These are phyloP conservation scores for Phoma herbarum DNA, from an alignment of 2,329 filamentous ascomycete species.

Conservation along the genomic window DNA sequence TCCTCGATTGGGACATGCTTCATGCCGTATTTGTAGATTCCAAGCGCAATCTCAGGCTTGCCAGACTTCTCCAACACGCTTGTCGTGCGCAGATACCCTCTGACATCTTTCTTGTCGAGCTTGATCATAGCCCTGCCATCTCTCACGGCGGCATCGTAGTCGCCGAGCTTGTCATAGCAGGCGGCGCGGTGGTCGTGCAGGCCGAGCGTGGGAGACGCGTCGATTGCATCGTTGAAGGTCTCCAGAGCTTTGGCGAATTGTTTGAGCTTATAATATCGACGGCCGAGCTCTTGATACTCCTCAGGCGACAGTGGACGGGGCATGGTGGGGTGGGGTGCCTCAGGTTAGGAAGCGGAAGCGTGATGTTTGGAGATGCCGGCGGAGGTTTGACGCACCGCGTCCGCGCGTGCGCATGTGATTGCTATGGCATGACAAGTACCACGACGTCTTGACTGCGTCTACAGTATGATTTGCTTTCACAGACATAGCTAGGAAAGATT, in stretches of 20 bases:
- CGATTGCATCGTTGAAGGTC: constrained; percentile 46
- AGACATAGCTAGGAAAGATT: no score
- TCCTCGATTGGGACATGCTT: constrained; percentile 57
- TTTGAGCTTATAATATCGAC: constrained; percentile 48
- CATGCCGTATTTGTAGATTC: constrained; percentile 67
- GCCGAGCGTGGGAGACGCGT: constrained; percentile 35
- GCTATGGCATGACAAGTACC: background rate
- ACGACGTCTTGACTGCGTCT: background rate
- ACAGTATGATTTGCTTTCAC: background rate
- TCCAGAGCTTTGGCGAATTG: constrained; percentile 48
- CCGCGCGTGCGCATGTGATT: constrained; percentile 6
- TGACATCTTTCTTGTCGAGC: constrained; percentile 59
- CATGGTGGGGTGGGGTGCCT: constrained; percentile 28
- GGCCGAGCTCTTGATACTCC: constrained; percentile 50
- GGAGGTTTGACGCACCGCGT: background rate
- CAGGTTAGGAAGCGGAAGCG: background rate
- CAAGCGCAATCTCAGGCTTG: constrained; percentile 62
- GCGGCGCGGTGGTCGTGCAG: constrained; percentile 66
- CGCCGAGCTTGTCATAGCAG: constrained; percentile 61
- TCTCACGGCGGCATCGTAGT: constrained; percentile 61
- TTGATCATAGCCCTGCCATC: constrained; percentile 68
- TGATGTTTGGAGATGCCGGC: background rate
- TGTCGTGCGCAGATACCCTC: constrained; percentile 66
- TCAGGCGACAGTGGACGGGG: constrained; percentile 41
- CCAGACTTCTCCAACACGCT: constrained; percentile 59